These are phyloP conservation scores for Lycium barbarum DNA, from an alignment of 257 asterid genomes.

Conservation along the genomic window DNA sequence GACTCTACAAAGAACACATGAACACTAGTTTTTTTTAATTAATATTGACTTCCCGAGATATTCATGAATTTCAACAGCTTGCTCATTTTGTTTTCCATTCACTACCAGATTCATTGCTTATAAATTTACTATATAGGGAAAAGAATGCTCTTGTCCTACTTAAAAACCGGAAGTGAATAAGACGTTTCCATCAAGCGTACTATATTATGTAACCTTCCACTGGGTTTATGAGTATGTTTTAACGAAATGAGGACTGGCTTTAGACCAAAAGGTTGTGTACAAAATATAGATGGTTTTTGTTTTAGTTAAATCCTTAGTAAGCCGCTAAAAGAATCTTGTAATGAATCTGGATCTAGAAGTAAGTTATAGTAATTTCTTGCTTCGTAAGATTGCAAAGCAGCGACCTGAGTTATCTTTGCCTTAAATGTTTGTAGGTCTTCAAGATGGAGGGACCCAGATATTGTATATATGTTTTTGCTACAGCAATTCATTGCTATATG, in stretches of 20 bases:
- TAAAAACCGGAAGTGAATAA: not conserved
- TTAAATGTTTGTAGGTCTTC: constrained; percentile 23
- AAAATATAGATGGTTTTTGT: not conserved
- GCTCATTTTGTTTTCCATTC: not conserved
- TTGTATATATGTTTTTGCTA: constrained; percentile 23
- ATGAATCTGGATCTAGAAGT: not conserved
- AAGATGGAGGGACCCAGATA: constrained; percentile 31
- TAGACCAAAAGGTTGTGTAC: constrained; percentile 24
- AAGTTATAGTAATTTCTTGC: not conserved
- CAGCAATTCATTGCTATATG: constrained; percentile 28
- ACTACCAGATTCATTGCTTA: not conserved
- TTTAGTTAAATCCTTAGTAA: constrained; percentile 15
- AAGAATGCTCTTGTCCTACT: constrained; percentile 3
- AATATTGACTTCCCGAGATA: not conserved
- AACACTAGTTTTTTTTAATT: not conserved
- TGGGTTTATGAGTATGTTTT: not conserved
- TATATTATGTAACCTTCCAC: constrained; percentile 22
- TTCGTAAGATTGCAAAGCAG: not conserved
- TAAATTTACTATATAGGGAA: not conserved
- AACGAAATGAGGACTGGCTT: not conserved
- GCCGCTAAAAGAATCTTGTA: not conserved
- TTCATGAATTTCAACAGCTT: not conserved
- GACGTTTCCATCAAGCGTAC: not conserved
- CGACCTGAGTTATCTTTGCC: constrained; percentile 21
- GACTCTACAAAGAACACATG: not conserved